Conservation (phyloP, 306 rosid genomes). For the Hippophae rhamnoides region DNA sequence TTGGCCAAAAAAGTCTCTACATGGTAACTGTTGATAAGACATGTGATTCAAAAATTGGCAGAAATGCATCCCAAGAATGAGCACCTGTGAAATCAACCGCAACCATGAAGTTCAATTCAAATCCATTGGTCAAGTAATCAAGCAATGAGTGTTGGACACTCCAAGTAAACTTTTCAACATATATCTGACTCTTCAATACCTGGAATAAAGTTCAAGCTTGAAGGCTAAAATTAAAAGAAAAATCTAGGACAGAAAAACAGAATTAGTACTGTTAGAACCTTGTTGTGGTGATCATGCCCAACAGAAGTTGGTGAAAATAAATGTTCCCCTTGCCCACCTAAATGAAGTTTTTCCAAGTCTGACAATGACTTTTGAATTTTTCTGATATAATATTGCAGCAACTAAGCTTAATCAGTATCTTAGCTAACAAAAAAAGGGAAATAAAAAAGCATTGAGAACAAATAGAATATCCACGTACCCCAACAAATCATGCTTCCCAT, state of each 20-base stretch:
- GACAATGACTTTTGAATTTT: constrained; percentile 67
- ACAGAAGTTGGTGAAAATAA: constrained; percentile 39
- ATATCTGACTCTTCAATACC: constrained; percentile 73
- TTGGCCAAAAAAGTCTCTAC: no score
- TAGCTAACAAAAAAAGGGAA: constrained; percentile 9
- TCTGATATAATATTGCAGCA: constrained; percentile 39
- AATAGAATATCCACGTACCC: constrained; percentile 50
- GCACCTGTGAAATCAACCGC: constrained; percentile 94
- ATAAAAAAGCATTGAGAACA: constrained; percentile 6
- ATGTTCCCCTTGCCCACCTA: constrained; percentile 56
- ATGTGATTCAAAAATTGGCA: neutral
- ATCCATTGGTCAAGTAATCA: constrained; percentile 88
- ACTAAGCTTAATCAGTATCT: constrained; percentile 15
- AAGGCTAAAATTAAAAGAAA: constrained; percentile 17
- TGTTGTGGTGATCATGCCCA: constrained; percentile 69
- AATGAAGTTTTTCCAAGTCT: constrained; percentile 73
- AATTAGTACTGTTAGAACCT: constrained; percentile 42
- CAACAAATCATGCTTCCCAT: constrained; percentile 88
- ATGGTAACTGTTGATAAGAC: neutral
- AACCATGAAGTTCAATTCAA: constrained; percentile 90
- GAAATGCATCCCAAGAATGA: neutral
- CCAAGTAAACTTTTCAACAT: constrained; percentile 64
- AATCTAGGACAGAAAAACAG: constrained; percentile 7
- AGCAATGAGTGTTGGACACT: constrained; percentile 69
- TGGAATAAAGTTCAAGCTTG: constrained; percentile 29